A percentile compares a stretch with the other conserved stretches of the same genome.
Conservation (phyloP, 2,329 filamentous ascomycete species). For the Sporothrix curviconia region DNA sequence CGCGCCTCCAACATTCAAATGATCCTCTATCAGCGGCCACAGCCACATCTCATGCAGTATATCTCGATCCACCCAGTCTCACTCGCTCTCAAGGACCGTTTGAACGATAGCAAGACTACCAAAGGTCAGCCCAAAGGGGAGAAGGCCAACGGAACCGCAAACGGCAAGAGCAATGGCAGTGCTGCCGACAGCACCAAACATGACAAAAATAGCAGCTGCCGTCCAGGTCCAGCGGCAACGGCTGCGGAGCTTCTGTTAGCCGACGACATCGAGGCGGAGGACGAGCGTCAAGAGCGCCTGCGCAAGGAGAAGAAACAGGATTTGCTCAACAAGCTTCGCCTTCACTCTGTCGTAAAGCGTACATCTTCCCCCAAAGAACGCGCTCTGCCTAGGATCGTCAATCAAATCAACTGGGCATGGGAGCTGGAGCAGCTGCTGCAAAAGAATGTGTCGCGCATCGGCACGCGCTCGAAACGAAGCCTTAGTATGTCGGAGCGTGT, state of each 20-base stretch:
- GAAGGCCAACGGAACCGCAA: neutral
- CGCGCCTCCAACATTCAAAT: constrained; percentile 72
- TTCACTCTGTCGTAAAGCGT: constrained; percentile 77
- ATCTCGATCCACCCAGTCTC: constrained; percentile 86
- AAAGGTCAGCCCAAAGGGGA: neutral
- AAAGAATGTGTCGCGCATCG: constrained; percentile 81
- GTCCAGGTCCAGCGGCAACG: neutral
- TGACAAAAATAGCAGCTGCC: neutral
- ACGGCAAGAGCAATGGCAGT: neutral
- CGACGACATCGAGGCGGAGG: constrained; percentile 61
- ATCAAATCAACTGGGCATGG: constrained; percentile 93
- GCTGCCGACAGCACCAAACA: neutral
- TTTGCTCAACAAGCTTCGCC: constrained; percentile 77
- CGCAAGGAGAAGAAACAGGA: constrained; percentile 54
- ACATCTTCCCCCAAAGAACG: constrained; percentile 74
- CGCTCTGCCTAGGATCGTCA: constrained; percentile 72
- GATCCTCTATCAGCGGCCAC: constrained; percentile 80
- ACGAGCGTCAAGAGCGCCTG: constrained; percentile 57
- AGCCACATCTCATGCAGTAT: constrained; percentile 89
- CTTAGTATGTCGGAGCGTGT: constrained; percentile 92
- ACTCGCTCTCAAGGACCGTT: constrained; percentile 73
- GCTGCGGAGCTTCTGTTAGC: neutral
- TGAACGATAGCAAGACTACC: constrained; percentile 20
- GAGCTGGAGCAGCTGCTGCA: constrained; percentile 82
- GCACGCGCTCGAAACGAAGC: constrained; percentile 71